Conservation (phyloP, 176 grass and related monocot species). For the Thalia dealbata region DNA sequence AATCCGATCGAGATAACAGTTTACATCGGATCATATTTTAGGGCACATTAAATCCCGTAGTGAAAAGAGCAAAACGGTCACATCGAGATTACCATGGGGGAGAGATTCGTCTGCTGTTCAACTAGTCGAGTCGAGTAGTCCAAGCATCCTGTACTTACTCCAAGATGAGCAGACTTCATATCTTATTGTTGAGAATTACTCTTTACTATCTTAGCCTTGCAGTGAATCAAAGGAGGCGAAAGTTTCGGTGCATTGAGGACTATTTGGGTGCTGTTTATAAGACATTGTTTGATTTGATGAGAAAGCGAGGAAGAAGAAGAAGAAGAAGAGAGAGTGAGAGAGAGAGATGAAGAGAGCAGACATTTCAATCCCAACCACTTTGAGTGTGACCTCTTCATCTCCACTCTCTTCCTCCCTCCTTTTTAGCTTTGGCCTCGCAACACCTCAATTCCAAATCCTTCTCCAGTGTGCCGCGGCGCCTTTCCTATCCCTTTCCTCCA, state of each 20-base stretch:
- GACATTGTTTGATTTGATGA: not conserved
- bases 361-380: constrained; percentile 1
- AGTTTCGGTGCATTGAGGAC: not conserved
- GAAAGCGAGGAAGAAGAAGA: not conserved
- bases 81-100: too few species aligned
- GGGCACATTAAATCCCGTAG: too few species aligned
- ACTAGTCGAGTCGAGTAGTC: too few species aligned
- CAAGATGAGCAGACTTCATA: too few species aligned
- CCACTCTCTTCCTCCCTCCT: not conserved
- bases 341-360: not conserved
- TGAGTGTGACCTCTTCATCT: constrained; percentile 1
- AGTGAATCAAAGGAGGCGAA: too few species aligned
- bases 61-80: too few species aligned
- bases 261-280: not conserved
- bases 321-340: not conserved
- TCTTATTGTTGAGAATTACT: too few species aligned
- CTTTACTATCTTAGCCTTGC: too few species aligned
- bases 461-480: not conserved
- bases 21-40: too few species aligned
- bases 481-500: not conserved
- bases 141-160: too few species aligned
- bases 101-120: too few species aligned
- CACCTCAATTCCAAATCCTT: not conserved
- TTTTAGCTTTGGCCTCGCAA: not conserved
- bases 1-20: too few species aligned